These are phyloP conservation scores for Chlamydomonas asymmetrica DNA, from an alignment of 139 green algal species.

Conservation along the genomic window DNA sequence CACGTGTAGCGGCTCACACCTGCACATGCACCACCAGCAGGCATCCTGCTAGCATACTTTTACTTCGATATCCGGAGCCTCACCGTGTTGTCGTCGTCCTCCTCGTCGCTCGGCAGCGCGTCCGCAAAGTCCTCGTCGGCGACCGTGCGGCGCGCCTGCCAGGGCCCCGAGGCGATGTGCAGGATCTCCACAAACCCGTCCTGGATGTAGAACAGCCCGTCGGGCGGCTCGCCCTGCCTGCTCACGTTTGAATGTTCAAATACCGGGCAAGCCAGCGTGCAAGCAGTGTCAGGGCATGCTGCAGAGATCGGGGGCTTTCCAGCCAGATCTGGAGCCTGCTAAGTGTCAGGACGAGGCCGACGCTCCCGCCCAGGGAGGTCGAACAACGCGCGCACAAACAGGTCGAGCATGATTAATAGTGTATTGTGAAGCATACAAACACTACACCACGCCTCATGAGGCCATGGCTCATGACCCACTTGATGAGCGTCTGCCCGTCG, in stretches of 20 bases:
- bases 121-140: constrained; percentile 33
- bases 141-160: no score
- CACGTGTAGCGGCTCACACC: neutral
- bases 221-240: constrained; percentile 33
- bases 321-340: no score
- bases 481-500: constrained; percentile 35
- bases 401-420: no score
- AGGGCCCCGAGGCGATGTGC: constrained; percentile 12
- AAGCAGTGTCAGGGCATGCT: no score
- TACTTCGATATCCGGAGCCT: constrained; percentile 5
- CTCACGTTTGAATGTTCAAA: neutral
- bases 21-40: neutral
- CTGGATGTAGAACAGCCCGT: constrained; percentile 46
- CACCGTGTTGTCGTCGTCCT: constrained; percentile 28
- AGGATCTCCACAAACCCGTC: constrained; percentile 28
- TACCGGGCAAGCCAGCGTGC: neutral
- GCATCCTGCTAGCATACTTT: neutral
- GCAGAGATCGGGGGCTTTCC: no score
- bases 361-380: no score
- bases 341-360: no score
- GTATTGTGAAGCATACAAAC: no score
- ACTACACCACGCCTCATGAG: no score
- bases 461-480: no score
- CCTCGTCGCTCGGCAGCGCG: constrained; percentile 20
- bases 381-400: no score